A percentile compares a stretch with the other conserved stretches of the same genome.
These are phyloP conservation scores for Ajuga chamaepitys DNA, from an alignment of 257 asterid genomes.

Conservation along the genomic window DNA sequence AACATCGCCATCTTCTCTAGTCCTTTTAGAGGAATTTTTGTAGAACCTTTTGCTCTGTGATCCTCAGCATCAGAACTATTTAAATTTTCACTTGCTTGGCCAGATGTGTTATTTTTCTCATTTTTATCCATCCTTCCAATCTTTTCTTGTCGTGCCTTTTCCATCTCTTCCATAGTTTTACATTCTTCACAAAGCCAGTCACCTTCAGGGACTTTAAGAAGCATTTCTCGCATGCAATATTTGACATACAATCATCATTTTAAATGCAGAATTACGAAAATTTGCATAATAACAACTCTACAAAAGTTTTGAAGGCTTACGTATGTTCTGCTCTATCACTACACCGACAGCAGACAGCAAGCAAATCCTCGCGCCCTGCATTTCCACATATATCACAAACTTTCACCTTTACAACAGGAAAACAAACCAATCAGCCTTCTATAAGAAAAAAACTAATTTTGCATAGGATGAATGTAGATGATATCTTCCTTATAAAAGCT, in stretches of 20 bases:
- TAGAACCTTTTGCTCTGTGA: slow-evolving; percentile 30
- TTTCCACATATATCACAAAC: slow-evolving; percentile 98
- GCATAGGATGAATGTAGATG: neutral
- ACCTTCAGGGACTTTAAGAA: slow-evolving; percentile 67
- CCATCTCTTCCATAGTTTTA: slow-evolving; percentile 38
- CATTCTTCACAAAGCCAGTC: slow-evolving; percentile 98
- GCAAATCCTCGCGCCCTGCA: slow-evolving; percentile 86
- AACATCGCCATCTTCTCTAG: slow-evolving; percentile 51
- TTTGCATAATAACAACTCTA: neutral
- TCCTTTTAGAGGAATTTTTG: slow-evolving; percentile 52
- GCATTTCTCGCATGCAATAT: slow-evolving; percentile 81
- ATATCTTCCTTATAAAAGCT: neutral
- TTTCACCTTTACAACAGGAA: slow-evolving; percentile 56
- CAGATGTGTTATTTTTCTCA: slow-evolving; percentile 49
- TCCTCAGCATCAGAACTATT: slow-evolving; percentile 39
- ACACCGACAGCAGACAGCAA: slow-evolving; percentile 83
- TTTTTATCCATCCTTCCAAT: slow-evolving; percentile 31
- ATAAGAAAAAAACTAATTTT: neutral
- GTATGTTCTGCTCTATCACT: slow-evolving; percentile 95
- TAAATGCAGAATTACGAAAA: slow-evolving; percentile 4
- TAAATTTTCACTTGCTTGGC: slow-evolving; percentile 39
- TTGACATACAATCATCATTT: slow-evolving; percentile 35
- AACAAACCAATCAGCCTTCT: slow-evolving; percentile 14
- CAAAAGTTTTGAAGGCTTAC: slow-evolving; percentile 36
- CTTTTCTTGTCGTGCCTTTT: slow-evolving; percentile 37